Base-by-base conservation (phyloP, 2,329 filamentous ascomycete genomes). In the Ambrosiella beaveri region DNA sequence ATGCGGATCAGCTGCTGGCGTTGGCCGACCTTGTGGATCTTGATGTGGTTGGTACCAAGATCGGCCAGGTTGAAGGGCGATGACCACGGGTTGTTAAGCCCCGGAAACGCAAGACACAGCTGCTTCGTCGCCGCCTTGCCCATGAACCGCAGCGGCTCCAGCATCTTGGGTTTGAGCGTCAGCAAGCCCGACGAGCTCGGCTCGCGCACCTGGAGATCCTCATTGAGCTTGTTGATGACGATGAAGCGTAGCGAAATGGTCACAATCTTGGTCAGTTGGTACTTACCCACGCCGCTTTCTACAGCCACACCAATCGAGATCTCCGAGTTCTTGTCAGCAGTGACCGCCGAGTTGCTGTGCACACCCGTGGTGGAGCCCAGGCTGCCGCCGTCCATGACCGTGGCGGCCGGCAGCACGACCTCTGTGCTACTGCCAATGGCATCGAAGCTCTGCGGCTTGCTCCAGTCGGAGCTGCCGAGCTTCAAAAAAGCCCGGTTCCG, bases 41-140 rank as follows among this genome's bases (percentile, higher is more conserved):
- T 98, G 69, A 98, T 80, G 68, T 98, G 88, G 0, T 88, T 85
- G 12, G 85, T 94, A 17, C 93, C 93, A 49, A 97, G 78, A 66
- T 97, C 93, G 0, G 90, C 90, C 65, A 98, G 96, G 67, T 95
- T 95, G 75, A 98, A 96, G 0, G 93, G 90, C 11, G 93, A 93
- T 0, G 91, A 95, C 93, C 93, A 98, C 64, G 93, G 88, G 66
- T 95, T 96, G 71, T 95, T 94, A 51, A 96, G 81, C 0, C 91
- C 93, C 0, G 90, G 87, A 68, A 94, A 95, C 69, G 90, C 95
- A 7, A 98, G 74, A 62, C 88, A 95, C 5, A 98, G 73, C 68
- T 98, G 93, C 67, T 97, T 96, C 49, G 86, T 81, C 0, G 80
- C 77, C 11, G 81, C 82, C 68, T 88, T 86, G 63, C 91, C 87